Evolutionary conservation across 2,329 filamentous ascomycete species (phyloP).

Genomic region (Phyllosticta ampelicida): DNA sequence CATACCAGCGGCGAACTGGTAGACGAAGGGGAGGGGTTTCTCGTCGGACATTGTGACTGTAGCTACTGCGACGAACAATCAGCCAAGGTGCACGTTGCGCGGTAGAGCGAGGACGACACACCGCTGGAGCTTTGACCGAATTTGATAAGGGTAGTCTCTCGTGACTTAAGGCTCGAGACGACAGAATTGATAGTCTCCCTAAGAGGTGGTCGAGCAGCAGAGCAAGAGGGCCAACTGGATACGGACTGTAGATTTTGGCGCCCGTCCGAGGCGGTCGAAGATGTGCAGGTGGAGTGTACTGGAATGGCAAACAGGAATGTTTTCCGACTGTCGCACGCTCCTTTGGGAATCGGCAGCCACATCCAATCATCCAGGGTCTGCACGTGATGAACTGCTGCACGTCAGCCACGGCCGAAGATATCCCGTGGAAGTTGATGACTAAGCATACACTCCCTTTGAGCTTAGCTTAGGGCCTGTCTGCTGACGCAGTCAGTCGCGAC

Average conservation of each 20-base stretch:
- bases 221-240: neutral
- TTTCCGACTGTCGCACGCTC: neutral
- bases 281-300: neutral
- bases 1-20: conserved; percentile 88
- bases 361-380: neutral
- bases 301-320: too few relatives aligned
- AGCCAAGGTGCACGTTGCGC: neutral
- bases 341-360: neutral
- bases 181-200: neutral
- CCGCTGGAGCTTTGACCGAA: neutral
- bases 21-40: conserved; percentile 79
- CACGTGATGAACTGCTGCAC: neutral
- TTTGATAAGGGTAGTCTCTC: neutral
- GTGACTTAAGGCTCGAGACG: neutral
- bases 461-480: neutral
- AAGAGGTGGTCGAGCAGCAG: neutral
- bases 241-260: neutral
- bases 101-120: neutral
- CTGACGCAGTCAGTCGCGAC: neutral
- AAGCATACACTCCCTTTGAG: too few relatives aligned
- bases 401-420: too few relatives aligned
- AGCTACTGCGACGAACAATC: neutral
- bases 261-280: neutral
- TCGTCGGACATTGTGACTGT: conserved; percentile 37
- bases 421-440: too few relatives aligned